Evolutionary conservation across 2,329 filamentous ascomycete genomes (phyloP), one percentile per base, ranked within the genome.

Genomic region (Xylaria sp.): DNA sequence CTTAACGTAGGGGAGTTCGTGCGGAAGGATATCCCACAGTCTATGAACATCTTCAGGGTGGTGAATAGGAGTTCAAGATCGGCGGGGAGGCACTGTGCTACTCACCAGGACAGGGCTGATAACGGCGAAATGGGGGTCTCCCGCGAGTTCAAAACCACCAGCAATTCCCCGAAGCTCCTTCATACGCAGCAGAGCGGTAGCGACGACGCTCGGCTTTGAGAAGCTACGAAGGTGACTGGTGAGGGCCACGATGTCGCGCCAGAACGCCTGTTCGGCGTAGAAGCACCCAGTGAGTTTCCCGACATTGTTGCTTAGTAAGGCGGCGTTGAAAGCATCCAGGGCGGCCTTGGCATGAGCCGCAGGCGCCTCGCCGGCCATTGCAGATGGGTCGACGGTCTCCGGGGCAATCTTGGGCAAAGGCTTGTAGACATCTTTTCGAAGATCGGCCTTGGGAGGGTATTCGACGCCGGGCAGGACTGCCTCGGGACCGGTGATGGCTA

Each of bases 371-470:
- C 44, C 29, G 0, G 44, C 29, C 44, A 48, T 34, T 20, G 19
- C 3, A 29, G 38, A 26, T 6, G 44, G 26, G 34, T 44, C 40
- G 16, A 53, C 34, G 9, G 50, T 48, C 4, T 45, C 45, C 11
- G 50, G 50, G 17, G 39, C 19, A 17, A 53, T 20, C 39, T 39
- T 44, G 8, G 50, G 50, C 39, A 53, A 40, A 13, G 50, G 50
- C 17, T 19, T 44, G 29, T 44, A 52, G 16, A 52, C 44, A 48
- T 52, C 50, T 16, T 43, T 42, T 19, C 50, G 50, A 29, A 52
- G 50, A 39, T 52, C 39, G 17, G 44, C 50, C 34, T 43, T 43
- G 16, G 39, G 34, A n/a, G 50, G 50, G 39, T 45, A 52, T 26
- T 47, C 50, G 39, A 39, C 24, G 20, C 49, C 49, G 20, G 40